phyloP scores from a whole-genome alignment of 176 grass and related monocot species.

The Oryza meridionalis region DNA sequence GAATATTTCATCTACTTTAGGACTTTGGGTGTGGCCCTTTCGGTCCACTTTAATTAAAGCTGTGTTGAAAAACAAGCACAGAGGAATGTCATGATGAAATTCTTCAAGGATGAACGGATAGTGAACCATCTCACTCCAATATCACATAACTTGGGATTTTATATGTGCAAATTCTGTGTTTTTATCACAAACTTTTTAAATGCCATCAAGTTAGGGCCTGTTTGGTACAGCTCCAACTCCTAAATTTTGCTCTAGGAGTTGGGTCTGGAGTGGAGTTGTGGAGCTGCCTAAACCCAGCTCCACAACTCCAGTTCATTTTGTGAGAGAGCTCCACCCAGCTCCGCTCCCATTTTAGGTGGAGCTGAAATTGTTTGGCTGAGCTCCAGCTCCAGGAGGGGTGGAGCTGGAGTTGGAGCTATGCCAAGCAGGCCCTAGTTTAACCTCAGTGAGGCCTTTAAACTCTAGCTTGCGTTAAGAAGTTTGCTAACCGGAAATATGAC shows the following conservation, averaged over 20 bases:
- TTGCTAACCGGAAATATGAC: not conserved
- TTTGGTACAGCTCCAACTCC: too few relatives aligned
- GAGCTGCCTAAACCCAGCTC: too few relatives aligned
- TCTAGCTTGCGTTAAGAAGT: not conserved
- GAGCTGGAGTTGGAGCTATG: too few relatives aligned
- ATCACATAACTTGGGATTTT: not conserved
- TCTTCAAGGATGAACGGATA: constrained; percentile 8
- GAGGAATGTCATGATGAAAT: constrained; percentile 40
- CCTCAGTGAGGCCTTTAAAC: not conserved
- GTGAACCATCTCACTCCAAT: constrained; percentile 8
- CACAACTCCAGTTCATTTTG: too few relatives aligned
- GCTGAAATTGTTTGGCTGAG: too few relatives aligned
- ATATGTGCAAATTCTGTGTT: not conserved
- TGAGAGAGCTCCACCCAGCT: too few relatives aligned
- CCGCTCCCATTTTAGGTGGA: too few relatives aligned
- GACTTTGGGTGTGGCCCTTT: constrained; percentile 28
- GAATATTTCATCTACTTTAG: constrained; percentile 28
- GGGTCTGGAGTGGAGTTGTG: too few relatives aligned
- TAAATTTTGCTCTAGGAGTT: too few relatives aligned
- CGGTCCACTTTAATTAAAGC: constrained; percentile 40
- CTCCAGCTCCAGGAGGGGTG: too few relatives aligned
- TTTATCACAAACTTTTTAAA: constrained; percentile 9
- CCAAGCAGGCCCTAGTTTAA: too few relatives aligned
- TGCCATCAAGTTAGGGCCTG: not conserved
- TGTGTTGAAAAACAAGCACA: too few relatives aligned